Evolutionary conservation across 495 filamentous ascomycete genomes (phyloP), one percentile per base, ranked within the genome.

Genomic region (Penicillium cataractarum): DNA sequence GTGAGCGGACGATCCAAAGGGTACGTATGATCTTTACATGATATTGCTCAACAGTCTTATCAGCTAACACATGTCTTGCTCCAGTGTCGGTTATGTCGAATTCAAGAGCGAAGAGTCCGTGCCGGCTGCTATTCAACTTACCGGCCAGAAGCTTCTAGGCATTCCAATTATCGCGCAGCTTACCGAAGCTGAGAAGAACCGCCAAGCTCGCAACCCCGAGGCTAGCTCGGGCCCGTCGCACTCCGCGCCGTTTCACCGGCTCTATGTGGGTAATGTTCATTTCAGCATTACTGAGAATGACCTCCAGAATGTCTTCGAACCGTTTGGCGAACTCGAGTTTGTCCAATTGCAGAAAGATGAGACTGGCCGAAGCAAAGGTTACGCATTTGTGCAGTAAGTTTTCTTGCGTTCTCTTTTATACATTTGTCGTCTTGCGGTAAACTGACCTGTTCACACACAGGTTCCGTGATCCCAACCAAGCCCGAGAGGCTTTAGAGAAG

Each of bases 231-330:
- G 80, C 62, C 83, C 88, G 49, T 82, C 85, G 13, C 89, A 88
- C 69, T 89, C 90, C 57, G 88, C 97, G 33, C 96, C 96, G 32
- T 99, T 98, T 81, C 96, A 99, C 80, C 89, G 96, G 73, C 90
- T 99, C 55, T 99, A 97, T 78, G 95, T 99, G 67, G 96, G 96
- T 75, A 99, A 99, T 73, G 97, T 99, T 68, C 96, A 99, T 83
- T 99, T 99, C 85, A 96, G 91, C 76, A 97, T 99, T 76, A 98
- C 95, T 74, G 96, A 99, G 79, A 88, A 85, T 74, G 96, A 98
- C 77, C 78, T 99, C 65, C 90, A 94, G 83, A 92, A 94, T 76
- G 92, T 98, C 57, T 99, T 99, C 78, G 92, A 94, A 79, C 95
- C 96, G 6, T 99, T 97, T 78, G 96, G 96, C 60, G 95, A 97